A percentile compares a stretch with the other conserved stretches of the same genome.
Conservation (phyloP, 1,284 basidiomycete species). For the Phellinidium pouzarii region DNA sequence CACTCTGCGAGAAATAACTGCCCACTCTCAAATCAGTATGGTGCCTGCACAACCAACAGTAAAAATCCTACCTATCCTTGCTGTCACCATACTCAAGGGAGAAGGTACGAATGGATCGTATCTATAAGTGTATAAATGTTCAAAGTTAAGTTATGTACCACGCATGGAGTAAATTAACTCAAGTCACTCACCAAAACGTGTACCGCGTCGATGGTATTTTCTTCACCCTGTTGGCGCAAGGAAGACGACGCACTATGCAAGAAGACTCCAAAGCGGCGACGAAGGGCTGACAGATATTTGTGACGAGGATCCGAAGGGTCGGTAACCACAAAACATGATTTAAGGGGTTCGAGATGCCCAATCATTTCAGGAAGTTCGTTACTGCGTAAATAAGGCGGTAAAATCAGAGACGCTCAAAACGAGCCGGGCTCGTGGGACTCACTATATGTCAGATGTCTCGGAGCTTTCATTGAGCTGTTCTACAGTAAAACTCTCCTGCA, state of each 20-base stretch:
- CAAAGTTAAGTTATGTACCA: background rate
- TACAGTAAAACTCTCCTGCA: slow-evolving; percentile 42
- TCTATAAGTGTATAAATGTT: slow-evolving; percentile 30
- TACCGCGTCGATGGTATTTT: slow-evolving; percentile 86
- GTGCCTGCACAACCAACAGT: background rate
- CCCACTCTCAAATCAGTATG: slow-evolving; percentile 2
- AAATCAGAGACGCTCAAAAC: background rate
- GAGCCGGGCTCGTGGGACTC: slow-evolving; percentile 22
- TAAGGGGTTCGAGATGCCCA: slow-evolving; percentile 47
- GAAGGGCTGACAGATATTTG: slow-evolving; percentile 54
- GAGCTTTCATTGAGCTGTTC: slow-evolving; percentile 37
- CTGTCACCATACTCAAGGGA: slow-evolving; percentile 68
- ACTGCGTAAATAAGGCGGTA: slow-evolving; percentile 28
- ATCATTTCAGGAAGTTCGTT: slow-evolving; percentile 70
- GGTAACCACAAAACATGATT: slow-evolving; percentile 63
- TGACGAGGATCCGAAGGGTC: slow-evolving; percentile 66
- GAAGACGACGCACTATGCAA: slow-evolving; percentile 67
- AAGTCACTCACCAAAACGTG: slow-evolving; percentile 54
- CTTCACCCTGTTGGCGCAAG: slow-evolving; percentile 66
- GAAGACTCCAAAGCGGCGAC: slow-evolving; percentile 61
- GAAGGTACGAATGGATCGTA: slow-evolving; percentile 57
- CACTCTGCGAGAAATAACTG: slow-evolving; percentile 54
- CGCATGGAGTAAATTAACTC: slow-evolving; percentile 5
- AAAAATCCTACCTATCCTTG: slow-evolving; percentile 43
- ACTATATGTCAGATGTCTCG: slow-evolving; percentile 57